These are phyloP conservation scores for Cercospora nicotianae DNA, from an alignment of 2,329 filamentous ascomycete species.

Conservation along the genomic window DNA sequence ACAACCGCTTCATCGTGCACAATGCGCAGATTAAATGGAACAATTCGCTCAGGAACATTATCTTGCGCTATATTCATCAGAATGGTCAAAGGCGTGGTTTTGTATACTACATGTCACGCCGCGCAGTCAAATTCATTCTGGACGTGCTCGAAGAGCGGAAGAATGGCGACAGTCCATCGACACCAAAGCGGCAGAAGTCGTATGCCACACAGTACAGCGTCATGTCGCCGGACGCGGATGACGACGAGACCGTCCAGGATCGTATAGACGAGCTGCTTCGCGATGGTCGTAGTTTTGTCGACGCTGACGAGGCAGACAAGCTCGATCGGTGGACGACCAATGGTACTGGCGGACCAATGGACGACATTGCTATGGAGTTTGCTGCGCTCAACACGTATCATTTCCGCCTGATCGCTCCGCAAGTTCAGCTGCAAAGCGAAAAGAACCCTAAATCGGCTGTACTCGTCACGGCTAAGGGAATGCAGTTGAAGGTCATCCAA, in stretches of 20 bases:
- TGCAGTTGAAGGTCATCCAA: constrained; percentile 96
- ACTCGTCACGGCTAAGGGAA: constrained; percentile 92
- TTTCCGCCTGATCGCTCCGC: constrained; percentile 89
- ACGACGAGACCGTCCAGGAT: constrained; percentile 71
- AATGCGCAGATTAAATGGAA: constrained; percentile 99
- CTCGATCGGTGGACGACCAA: constrained; percentile 43
- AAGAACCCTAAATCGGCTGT: constrained; percentile 98
- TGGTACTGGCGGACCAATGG: constrained; percentile 42
- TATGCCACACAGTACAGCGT: constrained; percentile 32
- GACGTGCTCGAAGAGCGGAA: constrained; percentile 95
- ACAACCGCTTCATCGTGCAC: constrained; percentile 97
- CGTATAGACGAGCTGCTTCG: constrained; percentile 81
- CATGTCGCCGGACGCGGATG: constrained; percentile 53
- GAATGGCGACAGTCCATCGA: constrained; percentile 59
- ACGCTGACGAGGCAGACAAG: constrained; percentile 61
- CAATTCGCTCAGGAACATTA: constrained; percentile 91
- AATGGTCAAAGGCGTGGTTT: constrained; percentile 94
- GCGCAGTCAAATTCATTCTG: constrained; percentile 95
- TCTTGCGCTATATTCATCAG: constrained; percentile 95
- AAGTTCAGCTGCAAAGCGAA: constrained; percentile 97
- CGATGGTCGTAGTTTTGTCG: constrained; percentile 80
- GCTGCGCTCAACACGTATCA: constrained; percentile 91
- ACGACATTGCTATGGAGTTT: constrained; percentile 84
- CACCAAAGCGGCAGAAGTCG: constrained; percentile 31
- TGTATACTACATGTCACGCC: constrained; percentile 93